Conservation (phyloP, 1,284 basidiomycete genomes). For the Fomitopsis schrenkii region DNA sequence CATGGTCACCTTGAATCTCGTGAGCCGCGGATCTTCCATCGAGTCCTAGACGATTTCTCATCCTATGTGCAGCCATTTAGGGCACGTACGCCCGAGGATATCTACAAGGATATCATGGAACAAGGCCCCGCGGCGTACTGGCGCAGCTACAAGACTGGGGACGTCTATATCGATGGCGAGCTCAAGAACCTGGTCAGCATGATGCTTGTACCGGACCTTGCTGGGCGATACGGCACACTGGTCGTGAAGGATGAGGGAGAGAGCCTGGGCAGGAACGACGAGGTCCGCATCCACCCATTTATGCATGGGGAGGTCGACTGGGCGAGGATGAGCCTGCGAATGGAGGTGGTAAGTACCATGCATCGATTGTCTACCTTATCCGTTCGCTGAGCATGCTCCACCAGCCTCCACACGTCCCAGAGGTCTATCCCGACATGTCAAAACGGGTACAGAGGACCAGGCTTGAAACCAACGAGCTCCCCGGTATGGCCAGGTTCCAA, state of each 20-base stretch:
- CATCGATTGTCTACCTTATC: background rate
- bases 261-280: conserved; percentile 11
- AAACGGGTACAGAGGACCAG: conserved; percentile 30
- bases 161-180: conserved; percentile 28
- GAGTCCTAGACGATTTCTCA: background rate
- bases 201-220: conserved; percentile 34
- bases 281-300: conserved; percentile 22
- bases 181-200: conserved; percentile 37
- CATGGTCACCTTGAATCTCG: conserved; percentile 60
- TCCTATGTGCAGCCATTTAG: conserved; percentile 30
- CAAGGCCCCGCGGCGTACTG: conserved; percentile 4
- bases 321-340: conserved; percentile 35
- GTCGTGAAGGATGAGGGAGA: conserved; percentile 20
- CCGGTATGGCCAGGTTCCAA: conserved; percentile 10
- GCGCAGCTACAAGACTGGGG: background rate
- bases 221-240: conserved; percentile 34
- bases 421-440: conserved; percentile 11
- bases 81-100: conserved; percentile 13
- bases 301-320: conserved; percentile 35
- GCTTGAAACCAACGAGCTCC: conserved; percentile 28
- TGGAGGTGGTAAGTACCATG: conserved; percentile 36
- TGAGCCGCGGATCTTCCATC: conserved; percentile 17
- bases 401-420: conserved; percentile 16
- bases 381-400: background rate
- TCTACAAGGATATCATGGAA: background rate